These are phyloP conservation scores for Plasmodium vivax DNA, from an alignment of 169 alveolate species.

Conservation along the genomic window DNA sequence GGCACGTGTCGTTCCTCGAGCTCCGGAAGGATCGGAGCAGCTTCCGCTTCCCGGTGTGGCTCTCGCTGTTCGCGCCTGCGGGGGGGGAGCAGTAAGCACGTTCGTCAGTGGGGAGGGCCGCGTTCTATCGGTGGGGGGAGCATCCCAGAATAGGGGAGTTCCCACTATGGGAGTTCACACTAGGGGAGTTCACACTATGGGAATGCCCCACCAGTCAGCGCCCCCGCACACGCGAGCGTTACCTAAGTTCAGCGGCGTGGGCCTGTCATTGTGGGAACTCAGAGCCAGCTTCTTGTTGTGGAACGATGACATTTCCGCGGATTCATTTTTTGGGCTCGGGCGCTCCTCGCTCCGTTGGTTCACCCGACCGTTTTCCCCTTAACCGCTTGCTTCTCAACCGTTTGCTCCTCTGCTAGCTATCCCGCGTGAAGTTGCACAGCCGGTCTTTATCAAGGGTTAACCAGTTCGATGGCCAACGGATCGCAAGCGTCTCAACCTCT, in stretches of 20 bases:
- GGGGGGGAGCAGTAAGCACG: too few relatives aligned
- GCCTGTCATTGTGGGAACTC: conserved; percentile 11
- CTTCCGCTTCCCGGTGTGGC: conserved; percentile 32
- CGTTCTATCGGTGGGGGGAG: neutral
- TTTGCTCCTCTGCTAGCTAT: too few relatives aligned
- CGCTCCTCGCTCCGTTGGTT: too few relatives aligned
- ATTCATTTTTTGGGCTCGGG: neutral
- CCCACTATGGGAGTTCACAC: neutral
- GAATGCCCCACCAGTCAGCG: neutral
- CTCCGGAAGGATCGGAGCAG: conserved; percentile 63
- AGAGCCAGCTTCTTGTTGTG: conserved; percentile 34
- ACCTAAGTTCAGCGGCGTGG: conserved; percentile 7
- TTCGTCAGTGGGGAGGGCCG: neutral
- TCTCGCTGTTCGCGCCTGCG: neutral
- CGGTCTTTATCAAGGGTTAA: too few relatives aligned
- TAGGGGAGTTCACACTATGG: too few relatives aligned
- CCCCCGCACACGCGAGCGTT: neutral
- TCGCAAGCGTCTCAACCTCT: neutral
- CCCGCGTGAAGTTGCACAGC: too few relatives aligned
- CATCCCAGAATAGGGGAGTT: too few relatives aligned
- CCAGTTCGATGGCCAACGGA: too few relatives aligned
- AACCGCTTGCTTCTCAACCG: too few relatives aligned
- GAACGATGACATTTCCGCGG: conserved; percentile 35
- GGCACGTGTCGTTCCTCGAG: conserved; percentile 70
- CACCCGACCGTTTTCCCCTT: too few relatives aligned